Evolutionary conservation across 306 rosid genomes (phyloP), one percentile per base, ranked within the genome.

Genomic region (Alnus glutinosa): DNA sequence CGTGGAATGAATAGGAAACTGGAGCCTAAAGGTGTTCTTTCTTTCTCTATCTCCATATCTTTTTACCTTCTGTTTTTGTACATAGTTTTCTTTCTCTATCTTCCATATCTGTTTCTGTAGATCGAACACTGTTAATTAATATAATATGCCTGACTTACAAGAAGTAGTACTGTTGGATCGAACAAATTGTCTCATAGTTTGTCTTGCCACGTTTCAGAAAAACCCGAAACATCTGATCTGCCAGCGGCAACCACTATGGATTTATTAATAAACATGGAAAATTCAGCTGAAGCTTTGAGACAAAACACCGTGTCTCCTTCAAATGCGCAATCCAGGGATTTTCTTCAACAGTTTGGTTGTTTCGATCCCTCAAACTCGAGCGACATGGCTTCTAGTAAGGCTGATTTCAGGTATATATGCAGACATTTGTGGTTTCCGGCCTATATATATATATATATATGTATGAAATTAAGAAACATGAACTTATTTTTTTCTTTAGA

Each of bases 11-110:
- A 70, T 51, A 80, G 51, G 23, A 88, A 90, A 79, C 54, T 52
- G 37, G 92, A 90, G 9, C 54, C 88, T 61, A 81, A 16, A 85
- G 94, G 94, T 90, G 74, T 32, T 11, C 2, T 9, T 9, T 70
- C 4, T 64, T 32, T n/a, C n/a, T 32, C 3, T 42, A 54, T 46
- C 49, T 80, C 80, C 37, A 15, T 0, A 19, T 39, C 3, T 23
- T 36, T 50, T 37, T 1, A 19, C 18, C 57, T 63, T 61, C 37
- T 61, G 57, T 13, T 59, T 7, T 46, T 46, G 12, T 34, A 6
- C 46, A n/a, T 57, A 0, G 28, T 57, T 37, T 39, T 13, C 2
- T 23, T 23, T 23, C 28, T 23, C 28, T 23, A 23, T 23, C 28
- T 23, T 23, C 28, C 28, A 23, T 23, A 23, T 23, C 28, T 23